Conservation (phyloP, 306 rosid species). For the Sicyos edulis region DNA sequence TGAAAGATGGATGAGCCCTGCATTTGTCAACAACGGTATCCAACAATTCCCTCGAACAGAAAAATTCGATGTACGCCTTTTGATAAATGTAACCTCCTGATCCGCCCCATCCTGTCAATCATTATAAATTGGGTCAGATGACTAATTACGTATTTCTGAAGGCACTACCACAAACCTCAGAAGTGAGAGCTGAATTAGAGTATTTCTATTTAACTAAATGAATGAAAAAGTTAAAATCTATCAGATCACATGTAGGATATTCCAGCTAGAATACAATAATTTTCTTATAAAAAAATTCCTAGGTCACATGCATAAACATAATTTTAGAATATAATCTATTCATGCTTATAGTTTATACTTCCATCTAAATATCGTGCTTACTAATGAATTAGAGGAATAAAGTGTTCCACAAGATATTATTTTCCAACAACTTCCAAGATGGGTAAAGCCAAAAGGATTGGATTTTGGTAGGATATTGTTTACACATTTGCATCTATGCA, state of each 20-base stretch:
- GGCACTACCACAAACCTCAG: background rate
- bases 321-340: background rate
- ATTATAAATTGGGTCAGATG: background rate
- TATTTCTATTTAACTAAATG: background rate
- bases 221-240: background rate
- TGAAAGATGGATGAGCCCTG: slow-evolving; percentile 56
- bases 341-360: background rate
- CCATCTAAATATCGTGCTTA: background rate
- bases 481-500: slow-evolving; percentile 4
- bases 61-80: slow-evolving; percentile 92
- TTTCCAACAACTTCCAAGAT: background rate
- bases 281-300: background rate
- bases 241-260: background rate
- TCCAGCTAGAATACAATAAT: background rate
- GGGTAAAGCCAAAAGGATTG: background rate
- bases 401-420: background rate
- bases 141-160: background rate
- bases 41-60: slow-evolving; percentile 79
- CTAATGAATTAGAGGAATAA: background rate
- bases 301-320: background rate
- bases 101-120: slow-evolving; percentile 84
- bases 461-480: background rate
- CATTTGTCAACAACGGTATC: slow-evolving; percentile 55
- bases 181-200: background rate
- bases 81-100: slow-evolving; percentile 90